Evolutionary conservation across 768 basidiomycete genomes (phyloP).

Genomic region (Mycena albidolilacea): DNA sequence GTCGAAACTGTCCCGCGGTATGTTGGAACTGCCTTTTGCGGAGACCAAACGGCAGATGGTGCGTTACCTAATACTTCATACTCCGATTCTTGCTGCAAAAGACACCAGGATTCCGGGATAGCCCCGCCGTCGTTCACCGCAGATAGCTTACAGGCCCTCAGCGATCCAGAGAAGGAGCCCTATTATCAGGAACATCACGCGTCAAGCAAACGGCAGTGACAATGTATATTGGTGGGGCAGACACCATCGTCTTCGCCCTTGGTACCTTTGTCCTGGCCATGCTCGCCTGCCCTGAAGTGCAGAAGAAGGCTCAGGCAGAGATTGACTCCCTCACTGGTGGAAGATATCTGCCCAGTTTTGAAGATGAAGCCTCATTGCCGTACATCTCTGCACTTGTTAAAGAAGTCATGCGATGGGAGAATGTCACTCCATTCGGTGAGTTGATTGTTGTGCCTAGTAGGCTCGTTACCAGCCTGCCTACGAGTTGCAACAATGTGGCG

Average conservation of each 20-base stretch:
- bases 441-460: not conserved
- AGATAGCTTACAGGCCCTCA: constrained; percentile 1
- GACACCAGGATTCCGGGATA: not conserved
- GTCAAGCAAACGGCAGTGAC: not conserved
- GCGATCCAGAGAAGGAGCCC: not conserved
- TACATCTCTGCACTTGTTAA: constrained; percentile 45
- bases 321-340: constrained; percentile 45
- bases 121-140: constrained; percentile 6
- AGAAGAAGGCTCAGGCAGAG: too few species aligned
- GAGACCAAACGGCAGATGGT: constrained; percentile 41
- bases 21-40: constrained; percentile 53
- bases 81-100: too few species aligned
- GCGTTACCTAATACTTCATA: too few species aligned
- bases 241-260: too few species aligned
- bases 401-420: constrained; percentile 47
- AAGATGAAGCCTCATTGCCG: constrained; percentile 42
- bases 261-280: too few species aligned
- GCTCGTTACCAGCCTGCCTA: not conserved
- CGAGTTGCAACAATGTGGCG: too few species aligned
- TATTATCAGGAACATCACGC: constrained; percentile 12
- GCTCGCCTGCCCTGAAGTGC: too few species aligned
- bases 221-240: constrained; percentile 13
- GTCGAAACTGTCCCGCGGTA: constrained; percentile 46
- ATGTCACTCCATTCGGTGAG: constrained; percentile 6
- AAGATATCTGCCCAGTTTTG: constrained; percentile 44